Base-by-base conservation (phyloP, 2,329 filamentous ascomycete genomes). In the Venturia oleaginea region DNA sequence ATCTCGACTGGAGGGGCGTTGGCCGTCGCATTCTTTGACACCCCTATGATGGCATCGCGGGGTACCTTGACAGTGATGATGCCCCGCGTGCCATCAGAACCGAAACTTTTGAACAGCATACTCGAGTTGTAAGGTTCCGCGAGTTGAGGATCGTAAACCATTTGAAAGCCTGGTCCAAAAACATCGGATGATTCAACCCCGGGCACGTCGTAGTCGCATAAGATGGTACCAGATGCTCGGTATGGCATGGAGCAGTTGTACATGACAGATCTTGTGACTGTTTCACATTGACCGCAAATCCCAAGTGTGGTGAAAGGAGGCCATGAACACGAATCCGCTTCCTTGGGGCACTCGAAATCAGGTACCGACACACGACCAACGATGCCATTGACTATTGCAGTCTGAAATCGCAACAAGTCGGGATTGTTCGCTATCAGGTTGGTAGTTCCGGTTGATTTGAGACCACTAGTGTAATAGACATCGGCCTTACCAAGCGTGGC, bases 401-500 rank as follows among this genome's bases (percentile, higher is more conserved):
- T 22, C n/a, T 62, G 37, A 19, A 62, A 42, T 8, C 34, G 13
- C 1, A 59, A 11, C n/a, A 37, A 32, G 54, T 59, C 54, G 8
- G 15, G 54, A 10, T 32, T 59, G 27, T 59, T 32, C 1, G 54
- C 34, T 19, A 59, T 19, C 4, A 59, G 6, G 32, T 59, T 32
- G 17, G 54, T 37, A 2, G 27, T 32, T 59, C 54, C 54, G 19
- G 54, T 59, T 32, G 34, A 59, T n/a, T 32, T 37, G 34, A 59
- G 27, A 15, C n/a, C 54, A 17, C 38, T 40, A 1, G 34, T 37
- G 17, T 61, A 43, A 19, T 61, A 61, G 7, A 22, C 27, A 19
- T 61, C 59, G 15, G 59, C 59, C 34, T 38, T 60, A 19, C 32
- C 30, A 38, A 60, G 30, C 71, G 71, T 66, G 2, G 74, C 69